A percentile compares a stretch with the other conserved stretches of the same genome.
These are phyloP conservation scores for Beauveria sp. DNA, from an alignment of 2,329 filamentous ascomycete genomes.

Conservation along the genomic window DNA sequence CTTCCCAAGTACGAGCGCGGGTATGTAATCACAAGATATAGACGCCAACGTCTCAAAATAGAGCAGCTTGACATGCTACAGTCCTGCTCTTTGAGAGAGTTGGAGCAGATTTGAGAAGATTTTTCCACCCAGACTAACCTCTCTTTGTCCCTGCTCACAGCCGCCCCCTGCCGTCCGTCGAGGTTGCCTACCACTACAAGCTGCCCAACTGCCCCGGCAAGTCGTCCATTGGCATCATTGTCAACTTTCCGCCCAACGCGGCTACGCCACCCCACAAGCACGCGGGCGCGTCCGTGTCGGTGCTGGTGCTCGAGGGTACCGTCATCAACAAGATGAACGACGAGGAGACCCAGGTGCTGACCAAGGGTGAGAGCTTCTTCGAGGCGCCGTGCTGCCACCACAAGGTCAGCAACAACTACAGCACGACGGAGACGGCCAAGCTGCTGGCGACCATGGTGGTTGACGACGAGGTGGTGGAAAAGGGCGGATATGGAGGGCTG, in stretches of 20 bases:
- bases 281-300: constrained; percentile 16
- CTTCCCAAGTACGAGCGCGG: constrained; percentile 9
- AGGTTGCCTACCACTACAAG: constrained; percentile 15
- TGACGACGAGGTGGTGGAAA: constrained; percentile 15
- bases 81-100: not conserved
- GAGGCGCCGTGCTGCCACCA: constrained; percentile 19
- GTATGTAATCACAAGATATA: not conserved
- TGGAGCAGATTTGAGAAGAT: not conserved
- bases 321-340: constrained; percentile 20
- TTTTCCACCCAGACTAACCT: not conserved
- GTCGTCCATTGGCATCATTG: constrained; percentile 16
- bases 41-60: not conserved
- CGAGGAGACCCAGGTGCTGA: constrained; percentile 15
- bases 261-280: constrained; percentile 18
- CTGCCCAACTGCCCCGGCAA: constrained; percentile 17
- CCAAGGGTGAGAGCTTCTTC: constrained; percentile 16
- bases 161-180: constrained; percentile 6
- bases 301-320: constrained; percentile 14
- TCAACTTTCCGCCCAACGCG: constrained; percentile 16
- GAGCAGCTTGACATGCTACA: too few relatives aligned
- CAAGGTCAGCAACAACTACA: constrained; percentile 16
- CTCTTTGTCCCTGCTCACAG: not conserved
- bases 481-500: constrained; percentile 14
- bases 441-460: constrained; percentile 16
- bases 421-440: constrained; percentile 10